phyloP scores from a whole-genome alignment of 441 rosid species.

The Corymbia citriodora region DNA sequence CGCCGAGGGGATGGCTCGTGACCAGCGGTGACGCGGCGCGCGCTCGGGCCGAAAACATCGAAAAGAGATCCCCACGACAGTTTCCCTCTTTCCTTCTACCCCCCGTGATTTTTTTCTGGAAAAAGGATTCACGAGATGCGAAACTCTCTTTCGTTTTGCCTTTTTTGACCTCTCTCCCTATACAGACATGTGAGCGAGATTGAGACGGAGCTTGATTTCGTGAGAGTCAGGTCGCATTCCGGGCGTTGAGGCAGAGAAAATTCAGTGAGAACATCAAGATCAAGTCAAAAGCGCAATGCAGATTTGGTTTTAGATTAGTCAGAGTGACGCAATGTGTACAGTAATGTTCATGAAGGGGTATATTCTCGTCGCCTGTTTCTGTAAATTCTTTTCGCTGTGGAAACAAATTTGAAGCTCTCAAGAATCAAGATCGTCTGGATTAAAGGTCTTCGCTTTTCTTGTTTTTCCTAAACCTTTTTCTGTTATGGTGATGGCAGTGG shows the following conservation, averaged over 20 bases:
- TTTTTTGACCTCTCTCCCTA: background rate
- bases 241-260: background rate
- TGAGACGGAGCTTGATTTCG: background rate
- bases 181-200: background rate
- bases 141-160: background rate
- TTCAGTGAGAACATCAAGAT: background rate
- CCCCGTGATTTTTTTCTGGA: background rate
- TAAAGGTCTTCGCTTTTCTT: background rate
- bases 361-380: background rate
- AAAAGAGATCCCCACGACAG: background rate
- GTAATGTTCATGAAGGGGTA: background rate
- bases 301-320: background rate
- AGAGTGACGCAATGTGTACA: background rate
- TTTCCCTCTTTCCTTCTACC: background rate
- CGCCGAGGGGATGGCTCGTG: background rate
- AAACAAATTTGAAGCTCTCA: background rate
- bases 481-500: background rate
- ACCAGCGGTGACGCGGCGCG: background rate
- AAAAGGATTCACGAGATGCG: background rate
- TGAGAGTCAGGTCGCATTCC: background rate
- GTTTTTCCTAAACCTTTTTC: background rate
- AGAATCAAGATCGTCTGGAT: background rate
- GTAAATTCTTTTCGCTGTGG: background rate
- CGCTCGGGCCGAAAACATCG: background rate
- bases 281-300: background rate